phyloP scores from a whole-genome alignment of 2,329 filamentous ascomycete genomes.

The Chaetomium olivaceum region DNA sequence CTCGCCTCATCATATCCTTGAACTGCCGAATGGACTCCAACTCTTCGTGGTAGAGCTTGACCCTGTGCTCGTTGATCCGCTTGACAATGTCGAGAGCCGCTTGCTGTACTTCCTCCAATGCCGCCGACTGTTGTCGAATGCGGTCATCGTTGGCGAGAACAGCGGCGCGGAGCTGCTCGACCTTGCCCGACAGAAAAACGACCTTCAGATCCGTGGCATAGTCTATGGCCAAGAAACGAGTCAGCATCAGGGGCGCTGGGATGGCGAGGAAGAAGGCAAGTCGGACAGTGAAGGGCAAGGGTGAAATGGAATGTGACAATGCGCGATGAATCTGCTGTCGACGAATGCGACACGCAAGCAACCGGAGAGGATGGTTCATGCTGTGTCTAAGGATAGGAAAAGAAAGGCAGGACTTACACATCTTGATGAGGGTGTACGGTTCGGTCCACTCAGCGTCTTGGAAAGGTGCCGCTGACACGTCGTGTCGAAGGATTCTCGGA shows the following conservation, averaged over 20 bases:
- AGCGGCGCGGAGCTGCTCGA: slow-evolving; percentile 3
- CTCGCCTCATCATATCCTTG: neutral
- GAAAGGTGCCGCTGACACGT: neutral
- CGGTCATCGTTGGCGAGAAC: slow-evolving; percentile 7
- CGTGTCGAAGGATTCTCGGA: neutral
- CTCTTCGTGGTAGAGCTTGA: neutral
- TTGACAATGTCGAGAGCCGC: neutral
- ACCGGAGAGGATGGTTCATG: neutral
- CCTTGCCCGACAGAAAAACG: slow-evolving; percentile 6
- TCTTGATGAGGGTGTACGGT: slow-evolving; percentile 2
- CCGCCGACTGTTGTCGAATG: neutral
- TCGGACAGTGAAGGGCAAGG: neutral
- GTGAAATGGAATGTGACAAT: neutral
- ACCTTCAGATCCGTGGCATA: slow-evolving; percentile 13
- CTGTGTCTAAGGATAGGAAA: neutral
- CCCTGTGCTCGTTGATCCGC: neutral
- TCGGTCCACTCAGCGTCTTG: slow-evolving; percentile 2
- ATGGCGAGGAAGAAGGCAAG: neutral
- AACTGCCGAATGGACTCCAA: neutral
- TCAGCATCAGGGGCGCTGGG: neutral
- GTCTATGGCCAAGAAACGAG: neutral
- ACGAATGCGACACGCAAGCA: neutral
- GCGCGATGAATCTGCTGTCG: neutral
- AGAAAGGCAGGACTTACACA: slow-evolving; percentile 11
- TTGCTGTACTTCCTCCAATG: neutral